Percentiles rank a stretch among this genome's conserved stretches.
These are phyloP conservation scores for Calophaca sinica DNA, from an alignment of 306 rosid species.

Conservation along the genomic window DNA sequence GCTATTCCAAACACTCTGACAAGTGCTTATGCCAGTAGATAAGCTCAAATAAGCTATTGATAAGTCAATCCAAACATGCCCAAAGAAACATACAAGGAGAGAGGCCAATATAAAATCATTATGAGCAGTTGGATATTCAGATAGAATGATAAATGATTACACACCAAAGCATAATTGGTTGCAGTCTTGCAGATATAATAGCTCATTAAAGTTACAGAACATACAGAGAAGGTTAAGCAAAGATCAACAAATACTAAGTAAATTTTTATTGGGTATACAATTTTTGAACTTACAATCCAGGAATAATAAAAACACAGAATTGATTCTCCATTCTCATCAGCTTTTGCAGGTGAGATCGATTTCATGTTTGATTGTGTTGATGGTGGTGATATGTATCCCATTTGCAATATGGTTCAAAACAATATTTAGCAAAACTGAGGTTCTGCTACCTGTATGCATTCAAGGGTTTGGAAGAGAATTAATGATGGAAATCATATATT, in stretches of 20 bases:
- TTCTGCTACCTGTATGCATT: slow-evolving; percentile 49
- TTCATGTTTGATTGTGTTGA: slow-evolving; percentile 39
- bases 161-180: too few relatives aligned
- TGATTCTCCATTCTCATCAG: slow-evolving; percentile 42
- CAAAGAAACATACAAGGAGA: not conserved
- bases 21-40: too few relatives aligned
- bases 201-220: too few relatives aligned
- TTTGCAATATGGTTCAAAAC: slow-evolving; percentile 1
- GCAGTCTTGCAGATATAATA: too few relatives aligned
- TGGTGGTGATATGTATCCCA: slow-evolving; percentile 43
- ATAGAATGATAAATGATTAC: too few relatives aligned
- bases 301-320: slow-evolving; percentile 46
- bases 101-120: slow-evolving; percentile 8
- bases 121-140: not conserved
- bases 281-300: slow-evolving; percentile 60
- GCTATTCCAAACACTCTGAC: too few relatives aligned
- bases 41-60: too few relatives aligned
- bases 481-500: slow-evolving; percentile 31
- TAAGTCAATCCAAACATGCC: too few relatives aligned
- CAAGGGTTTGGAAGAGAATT: slow-evolving; percentile 27
- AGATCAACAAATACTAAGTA: not conserved
- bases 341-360: slow-evolving; percentile 19
- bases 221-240: not conserved
- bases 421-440: slow-evolving; percentile 16
- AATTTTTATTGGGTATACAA: slow-evolving; percentile 19